These are phyloP conservation scores for Phalaenopsis equestris DNA, from an alignment of 106 monocot species.

Conservation along the genomic window DNA sequence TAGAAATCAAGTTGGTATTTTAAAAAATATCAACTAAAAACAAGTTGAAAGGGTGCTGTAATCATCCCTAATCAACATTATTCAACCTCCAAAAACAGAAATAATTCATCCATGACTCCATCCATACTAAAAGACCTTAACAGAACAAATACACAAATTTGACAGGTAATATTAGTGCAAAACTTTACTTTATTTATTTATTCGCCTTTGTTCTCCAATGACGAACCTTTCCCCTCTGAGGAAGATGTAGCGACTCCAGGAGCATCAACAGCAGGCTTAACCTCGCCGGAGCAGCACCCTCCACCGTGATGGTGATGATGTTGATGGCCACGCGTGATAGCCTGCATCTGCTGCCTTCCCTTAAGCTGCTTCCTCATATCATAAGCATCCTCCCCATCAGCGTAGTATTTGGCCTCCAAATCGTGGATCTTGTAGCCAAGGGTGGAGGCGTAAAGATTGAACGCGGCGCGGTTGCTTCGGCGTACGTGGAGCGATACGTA, in stretches of 20 bases:
- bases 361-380: constrained; percentile 67
- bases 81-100: background rate
- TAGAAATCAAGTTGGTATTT: background rate
- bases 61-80: background rate
- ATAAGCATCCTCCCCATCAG: constrained; percentile 72
- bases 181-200: background rate
- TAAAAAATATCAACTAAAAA: background rate
- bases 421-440: constrained; percentile 61
- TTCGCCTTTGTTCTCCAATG: background rate
- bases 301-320: constrained; percentile 17
- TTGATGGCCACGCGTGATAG: constrained; percentile 4
- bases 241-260: background rate
- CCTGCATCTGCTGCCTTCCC: constrained; percentile 11
- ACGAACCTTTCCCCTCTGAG: constrained; percentile 2
- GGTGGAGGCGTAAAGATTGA: constrained; percentile 48
- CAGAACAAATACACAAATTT: background rate
- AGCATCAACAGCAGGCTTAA: background rate
- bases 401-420: constrained; percentile 68
- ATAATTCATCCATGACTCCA: background rate
- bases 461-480: constrained; percentile 56
- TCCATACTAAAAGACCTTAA: background rate
- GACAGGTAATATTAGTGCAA: background rate
- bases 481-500: constrained; percentile 61
- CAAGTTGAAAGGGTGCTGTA: background rate
- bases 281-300: constrained; percentile 18